A percentile compares a stretch with the other conserved stretches of the same genome.
Conservation (phyloP, 106 monocot genomes). For the Posidonia australis region DNA sequence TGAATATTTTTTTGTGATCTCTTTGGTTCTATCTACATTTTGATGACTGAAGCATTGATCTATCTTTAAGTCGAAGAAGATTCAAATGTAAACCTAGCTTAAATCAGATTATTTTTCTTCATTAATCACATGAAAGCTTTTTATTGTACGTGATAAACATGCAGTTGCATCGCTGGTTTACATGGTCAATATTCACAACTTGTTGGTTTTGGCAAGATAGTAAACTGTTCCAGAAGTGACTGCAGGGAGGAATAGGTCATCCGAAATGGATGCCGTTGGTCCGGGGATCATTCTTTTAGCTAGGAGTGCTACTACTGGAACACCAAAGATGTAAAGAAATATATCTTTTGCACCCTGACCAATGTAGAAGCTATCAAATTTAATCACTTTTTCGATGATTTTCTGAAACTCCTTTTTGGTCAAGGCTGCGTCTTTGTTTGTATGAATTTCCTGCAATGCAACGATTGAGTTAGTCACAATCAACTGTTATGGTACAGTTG, state of each 20-base stretch:
- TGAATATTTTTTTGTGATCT: too few relatives aligned
- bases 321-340: slow-evolving; percentile 41
- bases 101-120: too few relatives aligned
- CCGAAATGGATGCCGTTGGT: slow-evolving; percentile 27
- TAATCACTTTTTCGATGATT: slow-evolving; percentile 25
- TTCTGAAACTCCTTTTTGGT: slow-evolving; percentile 25
- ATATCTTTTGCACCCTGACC: slow-evolving; percentile 40
- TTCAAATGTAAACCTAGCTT: too few relatives aligned
- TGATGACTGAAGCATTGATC: too few relatives aligned
- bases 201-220: slow-evolving; percentile 43
- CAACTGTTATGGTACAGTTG: too few relatives aligned
- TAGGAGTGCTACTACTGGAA: slow-evolving; percentile 31
- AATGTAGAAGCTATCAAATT: slow-evolving; percentile 20
- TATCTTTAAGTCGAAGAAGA: too few relatives aligned
- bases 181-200: slow-evolving; percentile 14
- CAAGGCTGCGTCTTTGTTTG: background rate
- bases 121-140: background rate
- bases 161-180: background rate
- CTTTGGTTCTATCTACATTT: too few relatives aligned
- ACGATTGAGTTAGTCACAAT: background rate
- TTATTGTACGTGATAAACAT: too few relatives aligned
- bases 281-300: slow-evolving; percentile 57
- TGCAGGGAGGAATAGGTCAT: slow-evolving; percentile 58
- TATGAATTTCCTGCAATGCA: background rate
- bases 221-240: slow-evolving; percentile 50